These are phyloP conservation scores for Rhytidhysteron rufulum DNA, from an alignment of 2,329 filamentous ascomycete genomes.

Conservation along the genomic window DNA sequence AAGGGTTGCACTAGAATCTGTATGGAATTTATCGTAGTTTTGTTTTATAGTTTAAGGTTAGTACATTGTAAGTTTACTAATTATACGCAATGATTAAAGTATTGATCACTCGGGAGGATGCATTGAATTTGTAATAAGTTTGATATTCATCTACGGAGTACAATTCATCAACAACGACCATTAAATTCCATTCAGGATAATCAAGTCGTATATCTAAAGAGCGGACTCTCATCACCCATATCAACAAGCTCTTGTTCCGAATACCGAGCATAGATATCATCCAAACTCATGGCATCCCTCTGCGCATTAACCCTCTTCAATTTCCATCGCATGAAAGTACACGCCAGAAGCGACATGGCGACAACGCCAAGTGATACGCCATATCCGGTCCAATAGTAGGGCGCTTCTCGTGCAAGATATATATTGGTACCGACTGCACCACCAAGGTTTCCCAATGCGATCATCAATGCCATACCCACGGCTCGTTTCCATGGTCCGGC, in stretches of 20 bases:
- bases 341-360: background rate
- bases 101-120: no score
- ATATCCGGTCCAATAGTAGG: background rate
- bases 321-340: background rate
- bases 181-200: no score
- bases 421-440: background rate
- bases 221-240: background rate
- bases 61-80: no score
- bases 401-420: background rate
- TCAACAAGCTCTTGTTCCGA: background rate
- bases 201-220: no score
- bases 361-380: background rate
- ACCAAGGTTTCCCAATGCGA: conserved; percentile 43
- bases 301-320: background rate
- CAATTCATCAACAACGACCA: no score
- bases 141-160: no score
- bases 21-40: no score
- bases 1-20: no score
- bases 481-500: conserved; percentile 32
- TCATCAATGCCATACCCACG: conserved; percentile 50
- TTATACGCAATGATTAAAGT: no score
- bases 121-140: no score
- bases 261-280: background rate
- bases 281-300: background rate
- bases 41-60: no score